These are phyloP conservation scores for Cucumis hystrix DNA, from an alignment of 306 rosid species.

Conservation along the genomic window DNA sequence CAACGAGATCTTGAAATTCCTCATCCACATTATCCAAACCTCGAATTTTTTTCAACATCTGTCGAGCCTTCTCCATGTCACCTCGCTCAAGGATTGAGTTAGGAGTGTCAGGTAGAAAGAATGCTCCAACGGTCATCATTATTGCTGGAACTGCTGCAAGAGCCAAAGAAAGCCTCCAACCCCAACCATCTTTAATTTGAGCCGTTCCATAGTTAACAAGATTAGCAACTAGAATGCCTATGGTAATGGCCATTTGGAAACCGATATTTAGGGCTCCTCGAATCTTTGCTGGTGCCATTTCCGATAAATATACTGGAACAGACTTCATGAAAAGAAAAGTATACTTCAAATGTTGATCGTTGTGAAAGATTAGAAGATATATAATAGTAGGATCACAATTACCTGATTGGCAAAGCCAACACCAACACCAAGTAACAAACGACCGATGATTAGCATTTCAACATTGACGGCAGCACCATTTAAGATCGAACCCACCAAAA, in stretches of 20 bases:
- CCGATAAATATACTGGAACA: conserved; percentile 28
- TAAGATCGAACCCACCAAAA: conserved; percentile 17
- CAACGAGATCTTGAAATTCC: conserved; percentile 24
- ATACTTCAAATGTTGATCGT: neutral
- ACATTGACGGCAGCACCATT: conserved; percentile 6
- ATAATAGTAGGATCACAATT: neutral
- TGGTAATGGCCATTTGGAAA: conserved; percentile 31
- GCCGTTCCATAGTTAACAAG: conserved; percentile 22
- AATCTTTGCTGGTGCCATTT: conserved; percentile 29
- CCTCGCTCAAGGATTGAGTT: conserved; percentile 33
- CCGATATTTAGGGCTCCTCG: conserved; percentile 36
- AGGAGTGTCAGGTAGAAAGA: conserved; percentile 33
- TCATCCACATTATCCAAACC: conserved; percentile 16
- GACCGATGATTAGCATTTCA: conserved; percentile 20
- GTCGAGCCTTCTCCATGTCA: conserved; percentile 18
- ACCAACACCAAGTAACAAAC: conserved; percentile 22
- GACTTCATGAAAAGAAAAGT: conserved; percentile 6
- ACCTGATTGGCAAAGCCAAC: conserved; percentile 37
- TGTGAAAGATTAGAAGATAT: neutral
- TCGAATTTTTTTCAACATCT: conserved; percentile 17
- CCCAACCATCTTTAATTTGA: conserved; percentile 20
- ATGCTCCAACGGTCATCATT: conserved; percentile 21
- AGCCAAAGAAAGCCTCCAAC: conserved; percentile 28
- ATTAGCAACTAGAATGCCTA: conserved; percentile 27
- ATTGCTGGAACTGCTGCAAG: conserved; percentile 29